Evolutionary conservation across 441 rosid genomes (phyloP), one percentile per base, ranked within the genome.

Genomic region (Aquilaria agallochum): DNA sequence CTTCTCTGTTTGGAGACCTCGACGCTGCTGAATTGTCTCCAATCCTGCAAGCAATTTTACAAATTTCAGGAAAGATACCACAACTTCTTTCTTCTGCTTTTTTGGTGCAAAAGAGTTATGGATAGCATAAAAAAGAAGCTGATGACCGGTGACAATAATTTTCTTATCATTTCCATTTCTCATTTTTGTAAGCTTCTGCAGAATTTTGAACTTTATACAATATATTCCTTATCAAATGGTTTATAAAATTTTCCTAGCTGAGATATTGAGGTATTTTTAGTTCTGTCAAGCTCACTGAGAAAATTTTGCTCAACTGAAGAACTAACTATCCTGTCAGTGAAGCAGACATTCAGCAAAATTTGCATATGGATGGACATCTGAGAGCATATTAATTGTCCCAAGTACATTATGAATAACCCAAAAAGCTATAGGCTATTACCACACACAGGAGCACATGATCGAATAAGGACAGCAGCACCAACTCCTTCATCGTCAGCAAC

Each of bases 401-500:
- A 2, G 49, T 14, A 14, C 59, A 44, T 20, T 36, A 36, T 3
- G 42, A 36, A 36, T 36, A 36, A 4, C 42, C 7, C 42, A 36
- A 36, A 36, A 36, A 27, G 50, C 13, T 40, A 49, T 3, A 10
- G 9, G 36, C 30, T 62, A 44, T 72, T 83, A 93, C 98, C 98
- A 56, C 65, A 48, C 55, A 88, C 78, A 12, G 97, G 97, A 68
- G 98, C 81, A 62, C 98, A 90, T 53, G 98, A 74, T 3, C 96
- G 85, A 53, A 94, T 83, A 65, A 90, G 70, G 49, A 87, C 98
- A 14, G 90, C 95, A 4, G 98, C 96, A 60, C 98, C 98, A 65
- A 77, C 73, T 58, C 98, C 92, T 70, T 87, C 84, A 70, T 80
- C 81, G 80, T 93, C 98, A 56, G 97, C 97, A 53, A 93, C 93